Percentiles rank a stretch among this genome's conserved stretches.
These are phyloP conservation scores for Dendryphion nanum DNA, from an alignment of 2,329 filamentous ascomycete genomes.

Conservation along the genomic window DNA sequence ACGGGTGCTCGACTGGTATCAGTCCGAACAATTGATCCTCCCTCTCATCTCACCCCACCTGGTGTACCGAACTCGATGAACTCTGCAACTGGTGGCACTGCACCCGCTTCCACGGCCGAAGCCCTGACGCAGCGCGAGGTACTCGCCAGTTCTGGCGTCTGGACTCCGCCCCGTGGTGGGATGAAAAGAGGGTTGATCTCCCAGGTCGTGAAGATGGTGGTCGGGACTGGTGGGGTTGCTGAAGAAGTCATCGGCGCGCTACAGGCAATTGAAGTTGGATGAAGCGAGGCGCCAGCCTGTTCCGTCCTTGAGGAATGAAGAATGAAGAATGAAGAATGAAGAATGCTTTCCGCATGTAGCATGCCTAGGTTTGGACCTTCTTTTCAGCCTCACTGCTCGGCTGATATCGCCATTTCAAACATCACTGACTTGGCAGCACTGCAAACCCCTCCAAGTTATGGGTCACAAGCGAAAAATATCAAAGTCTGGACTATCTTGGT, in stretches of 20 bases:
- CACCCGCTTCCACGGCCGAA: conserved; percentile 38
- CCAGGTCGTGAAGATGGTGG: conserved; percentile 71
- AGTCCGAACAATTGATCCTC: conserved; percentile 51
- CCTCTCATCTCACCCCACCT: conserved; percentile 48
- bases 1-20: conserved; percentile 40
- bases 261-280: conserved; percentile 63
- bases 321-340: no score
- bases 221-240: conserved; percentile 76
- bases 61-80: conserved; percentile 50
- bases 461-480: no score
- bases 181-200: conserved; percentile 72
- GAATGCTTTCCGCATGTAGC: no score
- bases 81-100: conserved; percentile 43
- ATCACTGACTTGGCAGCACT: no score
- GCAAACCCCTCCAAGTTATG: no score
- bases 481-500: no score
- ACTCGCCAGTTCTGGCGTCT: conserved; percentile 66
- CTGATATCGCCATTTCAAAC: no score
- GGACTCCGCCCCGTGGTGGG: conserved; percentile 82
- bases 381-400: no score
- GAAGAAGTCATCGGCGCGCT: conserved; percentile 83
- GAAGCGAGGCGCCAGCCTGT: no score
- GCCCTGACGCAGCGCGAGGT: conserved; percentile 51
- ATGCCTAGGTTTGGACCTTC: no score
- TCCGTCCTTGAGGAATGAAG: no score